These are phyloP conservation scores for Hypoxylon sp. DNA, from an alignment of 2,329 filamentous ascomycete species.

Conservation along the genomic window DNA sequence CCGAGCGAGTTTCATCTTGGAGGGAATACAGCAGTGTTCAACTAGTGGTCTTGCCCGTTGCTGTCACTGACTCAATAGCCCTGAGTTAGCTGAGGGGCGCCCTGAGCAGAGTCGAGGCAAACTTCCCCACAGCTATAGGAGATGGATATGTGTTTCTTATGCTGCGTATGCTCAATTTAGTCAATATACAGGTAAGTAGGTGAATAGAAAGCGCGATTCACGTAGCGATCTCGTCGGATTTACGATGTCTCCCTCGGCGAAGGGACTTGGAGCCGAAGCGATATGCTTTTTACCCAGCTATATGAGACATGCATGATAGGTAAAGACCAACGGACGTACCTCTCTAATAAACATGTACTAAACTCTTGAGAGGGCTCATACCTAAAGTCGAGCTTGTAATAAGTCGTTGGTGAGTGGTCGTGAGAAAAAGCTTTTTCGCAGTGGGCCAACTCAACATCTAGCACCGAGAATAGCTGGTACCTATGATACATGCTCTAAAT, in stretches of 20 bases:
- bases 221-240: constrained; percentile 6
- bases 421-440: background rate
- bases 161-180: background rate
- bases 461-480: too few species aligned
- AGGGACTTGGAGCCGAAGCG: background rate
- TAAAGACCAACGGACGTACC: background rate
- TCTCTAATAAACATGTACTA: too few species aligned
- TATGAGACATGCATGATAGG: background rate
- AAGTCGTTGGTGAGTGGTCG: background rate
- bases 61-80: background rate
- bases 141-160: background rate
- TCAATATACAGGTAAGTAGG: background rate
- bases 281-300: background rate
- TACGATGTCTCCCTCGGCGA: constrained; percentile 12
- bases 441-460: background rate
- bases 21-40: background rate
- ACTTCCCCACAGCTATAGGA: background rate
- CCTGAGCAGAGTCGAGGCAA: background rate
- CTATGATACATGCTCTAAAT: too few species aligned
- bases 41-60: background rate
- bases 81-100: background rate
- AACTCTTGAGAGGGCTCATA: background rate
- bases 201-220: background rate
- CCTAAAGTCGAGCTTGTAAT: background rate
- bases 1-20: background rate